Percentiles rank a stretch among this genome's conserved stretches.
Conservation (phyloP, 768 basidiomycete genomes). For the Pleurotus pulmonarius region DNA sequence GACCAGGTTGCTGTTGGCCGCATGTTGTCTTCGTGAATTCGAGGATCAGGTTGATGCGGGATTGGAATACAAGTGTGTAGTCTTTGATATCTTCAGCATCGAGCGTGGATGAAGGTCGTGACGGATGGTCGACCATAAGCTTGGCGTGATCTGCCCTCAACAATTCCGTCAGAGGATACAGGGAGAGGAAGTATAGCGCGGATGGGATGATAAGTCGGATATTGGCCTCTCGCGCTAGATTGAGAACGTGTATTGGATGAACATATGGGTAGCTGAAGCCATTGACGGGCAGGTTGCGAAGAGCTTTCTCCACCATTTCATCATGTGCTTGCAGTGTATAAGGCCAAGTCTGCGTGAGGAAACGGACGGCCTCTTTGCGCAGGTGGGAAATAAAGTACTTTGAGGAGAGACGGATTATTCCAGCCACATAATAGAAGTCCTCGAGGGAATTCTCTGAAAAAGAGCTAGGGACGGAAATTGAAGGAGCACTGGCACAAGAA, state of each 20-base stretch:
- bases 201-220: conserved; percentile 44
- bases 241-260: conserved; percentile 56
- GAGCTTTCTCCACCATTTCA: conserved; percentile 47
- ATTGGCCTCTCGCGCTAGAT: conserved; percentile 49
- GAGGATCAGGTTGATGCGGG: conserved; percentile 43
- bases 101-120: conserved; percentile 43
- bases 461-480: conserved; percentile 17
- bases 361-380: conserved; percentile 46
- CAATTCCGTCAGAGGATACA: conserved; percentile 48
- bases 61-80: conserved; percentile 57
- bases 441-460: conserved; percentile 36
- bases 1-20: conserved; percentile 8
- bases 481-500: not conserved
- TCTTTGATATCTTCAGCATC: conserved; percentile 36
- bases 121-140: conserved; percentile 42
- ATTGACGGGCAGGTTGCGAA: conserved; percentile 35
- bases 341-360: conserved; percentile 48
- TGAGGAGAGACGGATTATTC: conserved; percentile 53
- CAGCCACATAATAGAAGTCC: conserved; percentile 56
- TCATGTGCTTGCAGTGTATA: conserved; percentile 54
- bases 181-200: conserved; percentile 54
- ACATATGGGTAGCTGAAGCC: conserved; percentile 53
- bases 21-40: conserved; percentile 45
- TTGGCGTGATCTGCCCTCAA: conserved; percentile 51
- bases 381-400: conserved; percentile 57